These are phyloP conservation scores for Lichenothelia convexa DNA, from an alignment of 495 filamentous ascomycete genomes.

Conservation along the genomic window DNA sequence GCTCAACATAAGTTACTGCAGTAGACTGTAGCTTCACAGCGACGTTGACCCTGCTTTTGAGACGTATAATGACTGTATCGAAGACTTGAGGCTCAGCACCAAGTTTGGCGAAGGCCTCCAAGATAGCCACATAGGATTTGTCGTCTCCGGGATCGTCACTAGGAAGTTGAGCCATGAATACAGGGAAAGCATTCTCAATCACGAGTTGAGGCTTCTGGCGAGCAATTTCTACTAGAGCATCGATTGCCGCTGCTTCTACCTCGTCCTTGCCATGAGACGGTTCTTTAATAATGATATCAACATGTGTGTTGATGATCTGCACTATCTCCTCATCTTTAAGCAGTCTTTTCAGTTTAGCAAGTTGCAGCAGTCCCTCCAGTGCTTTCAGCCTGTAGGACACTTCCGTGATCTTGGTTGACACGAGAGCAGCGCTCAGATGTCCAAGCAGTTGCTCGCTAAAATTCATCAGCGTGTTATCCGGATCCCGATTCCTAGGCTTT, in stretches of 20 bases:
- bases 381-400: conserved; percentile 44
- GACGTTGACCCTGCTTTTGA: conserved; percentile 46
- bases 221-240: conserved; percentile 43
- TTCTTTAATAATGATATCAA: conserved; percentile 45
- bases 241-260: conserved; percentile 44
- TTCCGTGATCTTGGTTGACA: conserved; percentile 43
- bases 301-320: conserved; percentile 43
- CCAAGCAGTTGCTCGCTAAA: conserved; percentile 46
- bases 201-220: conserved; percentile 48
- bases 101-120: conserved; percentile 52
- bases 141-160: conserved; percentile 29
- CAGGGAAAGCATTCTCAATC: conserved; percentile 53
- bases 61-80: conserved; percentile 45
- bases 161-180: conserved; percentile 52
- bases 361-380: conserved; percentile 37
- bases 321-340: conserved; percentile 47
- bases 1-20: conserved; percentile 34
- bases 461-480: conserved; percentile 32
- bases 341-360: conserved; percentile 36
- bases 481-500: conserved; percentile 4
- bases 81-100: conserved; percentile 46
- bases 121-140: conserved; percentile 32
- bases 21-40: conserved; percentile 35
- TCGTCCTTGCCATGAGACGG: conserved; percentile 37
- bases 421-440: conserved; percentile 39